Conservation (phyloP, 306 rosid genomes). For the Pterocarpus macrocarpus region DNA sequence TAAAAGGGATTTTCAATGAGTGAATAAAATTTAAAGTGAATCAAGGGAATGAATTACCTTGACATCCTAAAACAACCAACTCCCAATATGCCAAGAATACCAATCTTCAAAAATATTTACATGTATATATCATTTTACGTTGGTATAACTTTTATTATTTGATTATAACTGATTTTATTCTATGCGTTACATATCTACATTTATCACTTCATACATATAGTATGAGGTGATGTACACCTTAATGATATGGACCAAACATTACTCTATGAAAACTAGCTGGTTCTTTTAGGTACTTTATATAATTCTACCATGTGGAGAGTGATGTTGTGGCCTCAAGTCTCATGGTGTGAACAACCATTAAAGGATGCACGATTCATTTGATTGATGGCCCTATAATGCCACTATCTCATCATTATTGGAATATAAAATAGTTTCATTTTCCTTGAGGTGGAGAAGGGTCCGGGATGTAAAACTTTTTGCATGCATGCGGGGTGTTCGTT, state of each 20-base stretch:
- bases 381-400: conserved; percentile 22
- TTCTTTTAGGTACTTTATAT: background rate
- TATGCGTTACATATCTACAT: background rate
- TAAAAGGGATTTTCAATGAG: background rate
- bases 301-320: conserved; percentile 2
- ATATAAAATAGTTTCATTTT: conserved; percentile 22
- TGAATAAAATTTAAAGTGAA: background rate
- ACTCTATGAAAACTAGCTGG: conserved; percentile 1
- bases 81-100: conserved; percentile 4
- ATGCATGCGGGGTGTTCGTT: conserved; percentile 41
- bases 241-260: background rate
- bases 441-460: conserved; percentile 38
- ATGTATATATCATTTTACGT: background rate
- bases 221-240: too few relatives aligned
- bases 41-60: conserved; percentile 7
- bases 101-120: background rate
- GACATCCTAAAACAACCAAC: background rate
- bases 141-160: background rate
- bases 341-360: background rate
- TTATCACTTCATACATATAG: background rate
- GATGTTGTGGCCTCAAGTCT: conserved; percentile 12
- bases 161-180: background rate
- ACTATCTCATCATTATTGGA: conserved; percentile 26
- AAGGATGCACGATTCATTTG: conserved; percentile 15
- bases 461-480: conserved; percentile 20